phyloP scores from a whole-genome alignment of 352 stramenopile species.

The Globisporangium carolinianum region DNA sequence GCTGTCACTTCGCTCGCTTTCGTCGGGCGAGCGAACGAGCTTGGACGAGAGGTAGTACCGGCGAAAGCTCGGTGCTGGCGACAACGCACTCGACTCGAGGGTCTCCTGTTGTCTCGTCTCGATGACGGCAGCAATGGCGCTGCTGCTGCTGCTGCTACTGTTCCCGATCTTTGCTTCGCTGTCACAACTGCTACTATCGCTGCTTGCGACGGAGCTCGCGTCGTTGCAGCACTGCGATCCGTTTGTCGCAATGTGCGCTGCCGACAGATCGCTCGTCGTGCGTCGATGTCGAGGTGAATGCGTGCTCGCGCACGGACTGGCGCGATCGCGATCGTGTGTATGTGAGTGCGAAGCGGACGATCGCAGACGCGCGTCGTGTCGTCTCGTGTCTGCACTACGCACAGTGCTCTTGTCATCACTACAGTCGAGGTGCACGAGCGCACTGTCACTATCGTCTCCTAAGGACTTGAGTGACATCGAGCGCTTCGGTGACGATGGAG shows the following conservation, averaged over 20 bases:
- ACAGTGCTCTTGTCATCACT: background rate
- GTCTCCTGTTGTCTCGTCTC: slow-evolving; percentile 13
- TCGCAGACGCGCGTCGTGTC: no score
- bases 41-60: slow-evolving; percentile 30
- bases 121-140: background rate
- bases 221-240: background rate
- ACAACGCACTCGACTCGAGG: slow-evolving; percentile 12
- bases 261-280: slow-evolving; percentile 7
- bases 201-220: background rate
- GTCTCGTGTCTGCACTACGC: background rate
- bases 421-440: background rate
- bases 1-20: slow-evolving; percentile 9
- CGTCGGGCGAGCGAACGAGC: slow-evolving; percentile 2
- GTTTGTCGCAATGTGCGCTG: background rate
- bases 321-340: background rate
- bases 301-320: background rate
- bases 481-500: background rate
- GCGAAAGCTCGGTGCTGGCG: slow-evolving; percentile 21
- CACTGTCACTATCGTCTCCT: background rate
- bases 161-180: background rate
- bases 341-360: background rate
- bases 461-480: background rate
- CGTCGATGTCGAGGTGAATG: background rate
- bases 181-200: background rate
- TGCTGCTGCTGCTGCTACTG: background rate